Percentiles rank a stretch among this genome's conserved stretches.
Evolutionary conservation across 192 early-diverging fungal genomes (phyloP).

Genomic region (Coemansia sp.): DNA sequence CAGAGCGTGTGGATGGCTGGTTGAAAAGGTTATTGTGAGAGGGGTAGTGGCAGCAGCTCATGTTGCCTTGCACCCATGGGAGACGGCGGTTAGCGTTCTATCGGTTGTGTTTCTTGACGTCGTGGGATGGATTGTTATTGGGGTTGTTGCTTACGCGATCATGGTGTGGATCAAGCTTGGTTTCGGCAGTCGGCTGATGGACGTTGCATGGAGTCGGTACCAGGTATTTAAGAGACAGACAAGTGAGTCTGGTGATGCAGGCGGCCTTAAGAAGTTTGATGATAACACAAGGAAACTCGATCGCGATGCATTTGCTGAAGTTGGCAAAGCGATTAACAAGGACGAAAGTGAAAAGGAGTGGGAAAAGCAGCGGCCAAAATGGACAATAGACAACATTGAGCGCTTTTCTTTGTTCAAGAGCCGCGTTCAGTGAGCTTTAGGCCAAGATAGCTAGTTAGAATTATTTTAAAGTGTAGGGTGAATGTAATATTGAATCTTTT

Average conservation of each 20-base stretch:
- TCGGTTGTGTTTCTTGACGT: constrained; percentile 43
- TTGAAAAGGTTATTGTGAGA: background rate
- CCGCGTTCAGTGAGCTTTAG: constrained; percentile 67
- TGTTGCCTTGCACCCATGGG: constrained; percentile 20
- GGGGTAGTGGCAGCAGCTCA: constrained; percentile 4
- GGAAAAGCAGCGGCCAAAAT: constrained; percentile 58
- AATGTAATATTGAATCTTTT: background rate
- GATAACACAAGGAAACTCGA: constrained; percentile 55
- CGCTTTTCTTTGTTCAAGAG: constrained; percentile 90
- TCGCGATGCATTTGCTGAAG: constrained; percentile 33
- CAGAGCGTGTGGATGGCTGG: constrained; percentile 12
- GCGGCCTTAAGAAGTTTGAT: constrained; percentile 40
- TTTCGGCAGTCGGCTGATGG: constrained; percentile 75
- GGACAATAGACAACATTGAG: constrained; percentile 84
- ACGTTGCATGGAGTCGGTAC: constrained; percentile 68
- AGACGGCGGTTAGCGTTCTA: constrained; percentile 1
- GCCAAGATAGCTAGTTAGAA: background rate
- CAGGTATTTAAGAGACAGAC: constrained; percentile 55
- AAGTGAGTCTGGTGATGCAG: constrained; percentile 6
- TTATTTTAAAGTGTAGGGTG: background rate
- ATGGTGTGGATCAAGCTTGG: constrained; percentile 72
- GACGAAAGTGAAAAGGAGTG: constrained; percentile 44
- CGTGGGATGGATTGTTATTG: constrained; percentile 41
- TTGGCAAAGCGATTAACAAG: constrained; percentile 42
- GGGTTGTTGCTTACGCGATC: constrained; percentile 57